Percentiles rank a stretch among this genome's conserved stretches.
Conservation (phyloP, 768 basidiomycete genomes). For the Russula emetica region DNA sequence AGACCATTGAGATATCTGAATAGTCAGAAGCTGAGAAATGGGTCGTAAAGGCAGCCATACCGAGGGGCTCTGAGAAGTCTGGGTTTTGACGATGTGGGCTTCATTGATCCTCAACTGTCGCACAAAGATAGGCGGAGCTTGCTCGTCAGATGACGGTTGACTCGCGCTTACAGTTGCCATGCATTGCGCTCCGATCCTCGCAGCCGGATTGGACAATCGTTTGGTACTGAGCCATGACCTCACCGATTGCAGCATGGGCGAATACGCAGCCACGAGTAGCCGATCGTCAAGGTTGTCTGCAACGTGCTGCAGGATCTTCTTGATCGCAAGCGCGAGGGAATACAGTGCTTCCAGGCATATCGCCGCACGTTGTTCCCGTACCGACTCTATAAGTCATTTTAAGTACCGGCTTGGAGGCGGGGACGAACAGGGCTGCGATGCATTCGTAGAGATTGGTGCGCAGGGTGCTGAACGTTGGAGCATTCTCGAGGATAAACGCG, state of each 20-base stretch:
- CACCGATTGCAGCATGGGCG: not conserved
- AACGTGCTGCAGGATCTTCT: not conserved
- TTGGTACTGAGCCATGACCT: not conserved
- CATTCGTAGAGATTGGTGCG: not conserved
- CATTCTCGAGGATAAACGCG: not conserved
- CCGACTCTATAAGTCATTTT: not conserved
- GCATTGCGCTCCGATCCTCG: slow-evolving; percentile 9
- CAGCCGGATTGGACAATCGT: not conserved
- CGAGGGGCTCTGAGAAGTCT: not conserved
- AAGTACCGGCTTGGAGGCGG: not conserved
- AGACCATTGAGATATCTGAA: not conserved
- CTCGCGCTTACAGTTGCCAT: slow-evolving; percentile 1
- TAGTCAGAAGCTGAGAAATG: not conserved
- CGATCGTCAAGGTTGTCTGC: not conserved
- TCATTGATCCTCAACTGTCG: not conserved
- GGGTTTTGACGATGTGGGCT: not conserved
- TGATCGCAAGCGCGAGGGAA: not conserved
- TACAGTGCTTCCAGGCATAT: not conserved
- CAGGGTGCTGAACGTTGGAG: not conserved
- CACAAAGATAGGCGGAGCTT: not conserved
- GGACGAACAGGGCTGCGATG: not conserved
- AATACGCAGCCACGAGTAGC: not conserved
- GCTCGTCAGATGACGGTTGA: not conserved
- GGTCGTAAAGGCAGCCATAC: not conserved
- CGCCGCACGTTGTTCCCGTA: not conserved